Evolutionary conservation across 2,329 filamentous ascomycete genomes (phyloP).

Genomic region (Fragosphaeria purpurea): DNA sequence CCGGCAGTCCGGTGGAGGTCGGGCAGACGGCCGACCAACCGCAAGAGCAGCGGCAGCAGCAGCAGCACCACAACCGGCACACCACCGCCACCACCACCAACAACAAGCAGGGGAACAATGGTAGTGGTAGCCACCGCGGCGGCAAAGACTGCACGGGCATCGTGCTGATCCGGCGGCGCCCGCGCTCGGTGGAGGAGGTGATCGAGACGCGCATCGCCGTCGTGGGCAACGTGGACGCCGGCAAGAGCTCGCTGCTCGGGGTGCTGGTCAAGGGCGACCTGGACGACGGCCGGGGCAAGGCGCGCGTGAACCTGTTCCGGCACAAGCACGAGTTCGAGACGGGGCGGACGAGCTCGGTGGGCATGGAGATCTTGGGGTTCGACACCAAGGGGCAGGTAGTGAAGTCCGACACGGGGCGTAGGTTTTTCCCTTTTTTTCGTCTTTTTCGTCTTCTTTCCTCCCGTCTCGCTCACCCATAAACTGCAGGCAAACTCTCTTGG

Average conservation of each 20-base stretch:
- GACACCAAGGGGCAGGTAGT: constrained; percentile 78
- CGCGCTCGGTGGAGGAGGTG: constrained; percentile 68
- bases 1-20: constrained; percentile 59
- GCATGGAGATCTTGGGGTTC: constrained; percentile 98
- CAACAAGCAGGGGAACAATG: no score
- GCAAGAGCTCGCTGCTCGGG: constrained; percentile 91
- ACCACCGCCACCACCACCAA: no score
- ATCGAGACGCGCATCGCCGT: constrained; percentile 96
- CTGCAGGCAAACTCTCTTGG: constrained; percentile 60
- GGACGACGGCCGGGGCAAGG: constrained; percentile 88
- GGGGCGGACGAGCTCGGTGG: constrained; percentile 88
- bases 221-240: constrained; percentile 94
- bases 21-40: not conserved
- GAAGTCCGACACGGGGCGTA: constrained; percentile 68
- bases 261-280: constrained; percentile 92
- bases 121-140: no score
- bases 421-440: constrained; percentile 10
- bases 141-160: constrained; percentile 69
- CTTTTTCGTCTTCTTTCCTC: no score
- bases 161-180: constrained; percentile 67
- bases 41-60: not conserved
- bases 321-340: constrained; percentile 98
- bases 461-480: no score
- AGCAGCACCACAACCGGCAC: constrained; percentile 21
- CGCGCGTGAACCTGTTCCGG: constrained; percentile 88